A percentile compares a stretch with the other conserved stretches of the same genome.
These are phyloP conservation scores for Arctostaphylos glauca DNA, from an alignment of 148 eudicot genomes.

Conservation along the genomic window DNA sequence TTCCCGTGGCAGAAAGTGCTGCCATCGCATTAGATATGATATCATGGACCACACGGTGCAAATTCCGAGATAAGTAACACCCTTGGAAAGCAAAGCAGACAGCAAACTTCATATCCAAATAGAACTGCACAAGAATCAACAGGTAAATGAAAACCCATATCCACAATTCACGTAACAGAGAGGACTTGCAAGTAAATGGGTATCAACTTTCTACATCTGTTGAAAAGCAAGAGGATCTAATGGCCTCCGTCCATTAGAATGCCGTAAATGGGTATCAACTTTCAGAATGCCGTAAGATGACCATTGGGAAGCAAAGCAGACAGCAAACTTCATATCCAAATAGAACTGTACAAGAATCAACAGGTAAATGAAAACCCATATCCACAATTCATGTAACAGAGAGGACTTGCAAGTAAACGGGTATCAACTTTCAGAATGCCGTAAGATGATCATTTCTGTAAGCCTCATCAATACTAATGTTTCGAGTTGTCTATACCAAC, in stretches of 20 bases:
- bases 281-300: constrained; percentile 82
- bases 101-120: constrained; percentile 96
- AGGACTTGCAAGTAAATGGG: neutral
- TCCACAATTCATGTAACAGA: neutral
- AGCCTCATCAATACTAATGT: constrained; percentile 82
- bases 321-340: constrained; percentile 95
- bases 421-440: constrained; percentile 55
- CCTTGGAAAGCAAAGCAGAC: constrained; percentile 93
- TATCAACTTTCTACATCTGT: constrained; percentile 45
- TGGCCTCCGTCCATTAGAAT: constrained; percentile 60
- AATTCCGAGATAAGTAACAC: constrained; percentile 80
- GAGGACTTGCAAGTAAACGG: neutral
- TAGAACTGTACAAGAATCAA: constrained; percentile 59
- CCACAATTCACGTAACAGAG: neutral
- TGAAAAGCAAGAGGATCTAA: constrained; percentile 86
- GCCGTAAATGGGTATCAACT: constrained; percentile 87
- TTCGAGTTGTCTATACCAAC: constrained; percentile 79
- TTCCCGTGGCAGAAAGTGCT: constrained; percentile 68
- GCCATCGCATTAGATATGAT: constrained; percentile 78
- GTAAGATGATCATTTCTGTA: constrained; percentile 78
- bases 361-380: neutral
- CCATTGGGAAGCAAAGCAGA: constrained; percentile 78
- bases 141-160: neutral
- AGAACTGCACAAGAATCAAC: constrained; percentile 53
- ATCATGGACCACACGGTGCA: constrained; percentile 74